A percentile compares a stretch with the other conserved stretches of the same genome.
These are phyloP conservation scores for Pyrenochaeta sp. DNA, from an alignment of 2,329 filamentous ascomycete genomes.

Conservation along the genomic window DNA sequence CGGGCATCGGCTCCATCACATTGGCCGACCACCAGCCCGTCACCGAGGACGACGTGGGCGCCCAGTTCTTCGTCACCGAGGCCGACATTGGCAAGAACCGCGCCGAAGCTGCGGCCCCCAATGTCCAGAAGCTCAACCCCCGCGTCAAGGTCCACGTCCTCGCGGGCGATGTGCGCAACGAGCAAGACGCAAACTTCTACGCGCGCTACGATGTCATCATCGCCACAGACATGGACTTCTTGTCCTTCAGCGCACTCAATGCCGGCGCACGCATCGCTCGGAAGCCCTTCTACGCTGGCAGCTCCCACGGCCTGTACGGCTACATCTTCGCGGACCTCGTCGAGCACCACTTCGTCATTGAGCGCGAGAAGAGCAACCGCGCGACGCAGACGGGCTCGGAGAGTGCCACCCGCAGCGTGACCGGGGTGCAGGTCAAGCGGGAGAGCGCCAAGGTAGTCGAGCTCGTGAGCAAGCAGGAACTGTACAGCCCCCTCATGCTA, in stretches of 20 bases:
- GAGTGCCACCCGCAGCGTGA: slow-evolving; percentile 77
- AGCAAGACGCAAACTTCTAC: slow-evolving; percentile 77
- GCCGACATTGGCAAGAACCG: slow-evolving; percentile 79
- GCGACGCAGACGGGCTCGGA: slow-evolving; percentile 67
- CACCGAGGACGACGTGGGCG: slow-evolving; percentile 76
- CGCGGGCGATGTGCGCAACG: slow-evolving; percentile 64
- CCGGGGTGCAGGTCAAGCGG: slow-evolving; percentile 71
- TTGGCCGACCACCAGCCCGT: slow-evolving; percentile 81
- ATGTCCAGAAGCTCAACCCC: slow-evolving; percentile 86
- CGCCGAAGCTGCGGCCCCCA: slow-evolving; percentile 78
- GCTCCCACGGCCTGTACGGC: slow-evolving; percentile 87
- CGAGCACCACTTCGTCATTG: slow-evolving; percentile 86
- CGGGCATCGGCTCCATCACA: slow-evolving; percentile 89
- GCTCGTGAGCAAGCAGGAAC: slow-evolving; percentile 88
- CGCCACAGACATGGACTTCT: slow-evolving; percentile 83
- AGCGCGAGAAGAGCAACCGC: slow-evolving; percentile 82
- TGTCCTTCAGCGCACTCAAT: slow-evolving; percentile 80
- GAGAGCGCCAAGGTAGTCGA: slow-evolving; percentile 74
- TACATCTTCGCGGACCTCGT: slow-evolving; percentile 95
- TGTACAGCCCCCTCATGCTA: slow-evolving; percentile 88
- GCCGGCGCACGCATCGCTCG: slow-evolving; percentile 80
- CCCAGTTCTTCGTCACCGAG: slow-evolving; percentile 75
- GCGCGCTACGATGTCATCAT: slow-evolving; percentile 83
- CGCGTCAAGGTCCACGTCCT: slow-evolving; percentile 80
- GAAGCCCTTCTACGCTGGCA: slow-evolving; percentile 87